Evolutionary conservation across 2,329 filamentous ascomycete genomes (phyloP), one percentile per base, ranked within the genome.

Genomic region (Bipolaris victoriae): DNA sequence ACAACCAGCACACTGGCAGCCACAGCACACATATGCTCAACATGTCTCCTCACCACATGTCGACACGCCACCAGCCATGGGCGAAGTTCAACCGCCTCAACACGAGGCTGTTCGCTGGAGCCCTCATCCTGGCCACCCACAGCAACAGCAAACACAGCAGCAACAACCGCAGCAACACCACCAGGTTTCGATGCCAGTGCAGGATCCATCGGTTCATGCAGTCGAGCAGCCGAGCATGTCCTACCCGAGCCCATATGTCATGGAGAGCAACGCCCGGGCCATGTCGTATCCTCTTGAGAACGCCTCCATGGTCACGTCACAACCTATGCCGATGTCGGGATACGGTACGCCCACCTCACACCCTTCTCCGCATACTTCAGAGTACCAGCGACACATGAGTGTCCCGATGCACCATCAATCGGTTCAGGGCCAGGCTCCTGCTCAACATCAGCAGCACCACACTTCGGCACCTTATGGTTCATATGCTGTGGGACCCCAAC

Each of bases 211-310:
- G 5, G 61, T 71, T 10, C 72, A 75, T 44, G 63, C 73, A 2
- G 67, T 71, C 5, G 71, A 75, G 39, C 62, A 65, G 37, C 44
- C 63, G 31, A 66, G 57, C 43, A 64, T 75, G 62, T 66, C 71
- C 4, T 76, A 76, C 36, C 69, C 74, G 11, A 76, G 69, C 52
- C 66, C 73, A 9, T 78, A 78, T 57, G 65, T 71, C 15, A 60
- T 77, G 64, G 76, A 78, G 51, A 68, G 68, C 54, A 77, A 73
- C 52, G 61, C 72, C 20, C 70, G 76, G 54, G 68, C 76, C 45
- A 73, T 78, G 67, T 76, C 75, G 5, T 78, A 77, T 52, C 75
- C 75, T 15, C 56, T 76, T n/a, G 76, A 78, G 56, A 75, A 69
- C 48, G 60, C 71, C 2, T 60, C 73, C 43, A 66, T 77, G 24